Evolutionary conservation across 2,329 filamentous ascomycete genomes (phyloP).

Genomic region (Rhynchosporium agropyri): DNA sequence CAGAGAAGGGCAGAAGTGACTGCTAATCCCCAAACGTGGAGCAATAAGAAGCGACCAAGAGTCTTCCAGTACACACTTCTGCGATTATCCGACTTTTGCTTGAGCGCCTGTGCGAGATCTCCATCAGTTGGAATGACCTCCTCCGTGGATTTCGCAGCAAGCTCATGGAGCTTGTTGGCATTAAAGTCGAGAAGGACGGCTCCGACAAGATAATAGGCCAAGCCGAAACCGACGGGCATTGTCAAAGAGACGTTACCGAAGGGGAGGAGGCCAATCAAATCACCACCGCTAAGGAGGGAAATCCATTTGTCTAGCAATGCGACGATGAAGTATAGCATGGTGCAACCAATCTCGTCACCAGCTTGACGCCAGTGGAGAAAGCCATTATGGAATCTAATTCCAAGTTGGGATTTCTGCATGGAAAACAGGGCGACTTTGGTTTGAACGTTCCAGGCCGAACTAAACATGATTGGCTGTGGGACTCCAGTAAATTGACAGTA

Average conservation of each 20-base stretch:
- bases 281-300: conserved; percentile 49
- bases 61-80: conserved; percentile 54
- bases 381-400: conserved; percentile 56
- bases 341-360: conserved; percentile 52
- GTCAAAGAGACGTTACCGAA: conserved; percentile 42
- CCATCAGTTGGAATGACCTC: conserved; percentile 49
- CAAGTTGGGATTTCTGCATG: conserved; percentile 55
- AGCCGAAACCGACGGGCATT: conserved; percentile 53
- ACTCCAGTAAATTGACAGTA: conserved; percentile 54
- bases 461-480: conserved; percentile 54
- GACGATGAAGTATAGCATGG: conserved; percentile 56
- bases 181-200: conserved; percentile 59
- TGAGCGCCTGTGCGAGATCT: conserved; percentile 44
- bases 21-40: conserved; percentile 56
- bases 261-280: conserved; percentile 46
- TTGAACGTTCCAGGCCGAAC: conserved; percentile 60
- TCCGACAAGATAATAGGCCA: conserved; percentile 59
- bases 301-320: conserved; percentile 60
- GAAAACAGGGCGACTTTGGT: conserved; percentile 56
- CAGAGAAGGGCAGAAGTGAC: conserved; percentile 54
- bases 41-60: conserved; percentile 51
- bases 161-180: conserved; percentile 52
- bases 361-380: conserved; percentile 62
- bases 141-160: conserved; percentile 47
- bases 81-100: conserved; percentile 27